Conservation (phyloP, 2,329 filamentous ascomycete genomes). For the Colletotrichum gloeosporioides region DNA sequence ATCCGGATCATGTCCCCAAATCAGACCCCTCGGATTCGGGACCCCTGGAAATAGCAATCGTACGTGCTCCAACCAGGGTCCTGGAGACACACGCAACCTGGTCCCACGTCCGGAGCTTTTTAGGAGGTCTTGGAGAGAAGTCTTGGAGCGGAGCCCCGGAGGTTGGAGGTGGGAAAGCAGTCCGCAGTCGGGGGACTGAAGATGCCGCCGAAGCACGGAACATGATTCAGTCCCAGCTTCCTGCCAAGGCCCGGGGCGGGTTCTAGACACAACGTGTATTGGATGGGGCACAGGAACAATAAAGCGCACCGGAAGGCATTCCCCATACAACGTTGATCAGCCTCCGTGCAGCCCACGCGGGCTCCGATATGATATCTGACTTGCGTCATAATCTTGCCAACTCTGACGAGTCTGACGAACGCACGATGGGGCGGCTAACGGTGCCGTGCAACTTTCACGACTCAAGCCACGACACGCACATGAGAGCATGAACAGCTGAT, state of each 20-base stretch:
- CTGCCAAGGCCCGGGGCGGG: not conserved
- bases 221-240: conserved; percentile 14
- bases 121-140: not conserved
- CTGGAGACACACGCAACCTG: not conserved
- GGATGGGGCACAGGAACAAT: not conserved
- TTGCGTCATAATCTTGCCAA: conserved; percentile 9
- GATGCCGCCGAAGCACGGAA: not conserved
- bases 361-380: conserved; percentile 5
- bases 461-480: not conserved
- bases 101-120: not conserved
- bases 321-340: not conserved
- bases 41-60: not conserved
- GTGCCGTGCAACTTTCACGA: not conserved
- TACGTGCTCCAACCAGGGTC: not conserved
- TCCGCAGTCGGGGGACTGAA: not conserved
- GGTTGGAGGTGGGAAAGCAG: not conserved
- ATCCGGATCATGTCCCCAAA: not conserved
- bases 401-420: not conserved
- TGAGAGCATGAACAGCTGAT: not conserved
- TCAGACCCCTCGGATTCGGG: not conserved
- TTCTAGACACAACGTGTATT: not conserved
- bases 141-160: not conserved
- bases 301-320: not conserved
- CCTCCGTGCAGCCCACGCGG: not conserved
- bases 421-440: not conserved